Evolutionary conservation across 495 filamentous ascomycete species (phyloP), one percentile per base, ranked within the genome.

Genomic region (Penicillium coprophilum): DNA sequence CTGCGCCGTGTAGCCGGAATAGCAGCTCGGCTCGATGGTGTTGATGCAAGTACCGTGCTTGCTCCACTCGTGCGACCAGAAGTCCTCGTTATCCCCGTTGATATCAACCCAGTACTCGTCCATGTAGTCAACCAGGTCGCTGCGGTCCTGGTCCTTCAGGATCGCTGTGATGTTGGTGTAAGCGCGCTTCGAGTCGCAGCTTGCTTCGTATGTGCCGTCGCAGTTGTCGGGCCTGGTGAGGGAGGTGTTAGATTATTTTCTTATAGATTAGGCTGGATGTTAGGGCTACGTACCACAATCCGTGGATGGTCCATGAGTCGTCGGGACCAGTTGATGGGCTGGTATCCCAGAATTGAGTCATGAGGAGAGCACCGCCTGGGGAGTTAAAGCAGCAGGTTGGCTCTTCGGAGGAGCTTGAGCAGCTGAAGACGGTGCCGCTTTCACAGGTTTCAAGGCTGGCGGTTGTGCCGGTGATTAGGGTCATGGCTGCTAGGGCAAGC

Each of bases 331-430:
- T 82, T 27, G 82, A 70, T 9, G 85, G 84, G 62, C 84, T 67
- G 0, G 81, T 79, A 62, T 93, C 89, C 89, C 89, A 96, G 76
- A 94, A 92, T 60, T 93, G 89, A 15, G 89, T 90, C 64, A 83
- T 81, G 38, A 92, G 74, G 24, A 93, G 69, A 46, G 87, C 80
- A 7, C 90, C 90, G 23, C 89, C 88, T 0, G 87, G 87, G 47
- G 81, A 72, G 55, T 91, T 87, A 70, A 87, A 90, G 75, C 90
- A 94, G 75, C 90, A 93, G 19, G 80, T 80, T 55, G 85, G 73
- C n/a, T 71, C 46, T 53, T 66, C 60, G 34, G 66, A 64, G 15
- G 66, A 70, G 58, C 67, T 72, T 8, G 72, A 67, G 58, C 76
- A 78, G 63, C 75, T 78, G 39, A 73, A 58, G 12, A 64, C 61